A percentile compares a stretch with the other conserved stretches of the same genome.
phyloP scores from a whole-genome alignment of 805 yeast genomes.

The Candida orba region DNA sequence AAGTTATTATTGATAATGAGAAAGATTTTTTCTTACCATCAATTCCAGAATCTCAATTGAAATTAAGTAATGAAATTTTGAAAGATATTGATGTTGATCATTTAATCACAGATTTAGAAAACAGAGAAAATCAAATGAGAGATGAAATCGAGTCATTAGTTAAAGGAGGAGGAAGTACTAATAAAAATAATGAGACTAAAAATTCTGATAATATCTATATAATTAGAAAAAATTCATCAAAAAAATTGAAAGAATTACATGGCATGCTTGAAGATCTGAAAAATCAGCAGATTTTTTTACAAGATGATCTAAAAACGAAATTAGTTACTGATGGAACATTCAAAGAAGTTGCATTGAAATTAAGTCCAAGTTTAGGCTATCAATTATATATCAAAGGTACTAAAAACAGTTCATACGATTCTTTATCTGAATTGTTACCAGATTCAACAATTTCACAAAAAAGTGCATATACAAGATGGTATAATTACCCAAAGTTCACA shows the following conservation, averaged over 20 bases:
- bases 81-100: conserved; percentile 35
- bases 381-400: conserved; percentile 37
- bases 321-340: conserved; percentile 22
- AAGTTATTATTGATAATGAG: conserved; percentile 16
- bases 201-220: neutral
- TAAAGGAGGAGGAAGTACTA: neutral
- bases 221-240: conserved; percentile 9
- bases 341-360: conserved; percentile 29
- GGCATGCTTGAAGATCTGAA: conserved; percentile 21
- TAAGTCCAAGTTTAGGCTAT: conserved; percentile 37
- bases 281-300: neutral
- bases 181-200: neutral
- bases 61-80: conserved; percentile 36
- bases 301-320: neutral
- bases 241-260: conserved; percentile 8
- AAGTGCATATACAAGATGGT: conserved; percentile 37
- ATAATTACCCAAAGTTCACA: conserved; percentile 44
- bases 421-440: conserved; percentile 6
- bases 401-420: conserved; percentile 13
- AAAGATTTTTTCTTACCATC: conserved; percentile 13
- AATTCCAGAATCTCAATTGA: conserved; percentile 31
- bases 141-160: conserved; percentile 2
- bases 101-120: conserved; percentile 1
- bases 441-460: conserved; percentile 28
- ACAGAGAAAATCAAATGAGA: conserved; percentile 4